phyloP scores from a whole-genome alignment of 2,329 filamentous ascomycete genomes.

The Talaromyces sp. region DNA sequence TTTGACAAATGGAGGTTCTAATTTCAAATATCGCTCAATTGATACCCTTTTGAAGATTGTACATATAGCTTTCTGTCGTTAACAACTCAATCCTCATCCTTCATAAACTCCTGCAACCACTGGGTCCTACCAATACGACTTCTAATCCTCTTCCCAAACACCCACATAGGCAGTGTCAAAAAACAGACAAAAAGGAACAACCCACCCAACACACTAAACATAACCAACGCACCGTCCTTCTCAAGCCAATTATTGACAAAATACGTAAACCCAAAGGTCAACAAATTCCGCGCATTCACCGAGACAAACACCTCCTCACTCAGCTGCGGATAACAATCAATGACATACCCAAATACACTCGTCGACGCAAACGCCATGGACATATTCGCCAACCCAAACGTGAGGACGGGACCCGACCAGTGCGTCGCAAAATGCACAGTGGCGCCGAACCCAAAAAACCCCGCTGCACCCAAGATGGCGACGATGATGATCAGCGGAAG shows the following conservation, averaged over 20 bases:
- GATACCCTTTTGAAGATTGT: background rate
- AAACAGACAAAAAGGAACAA: conserved; percentile 6
- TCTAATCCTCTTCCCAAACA: conserved; percentile 8
- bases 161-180: conserved; percentile 7
- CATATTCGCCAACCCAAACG: conserved; percentile 7
- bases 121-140: conserved; percentile 2
- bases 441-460: conserved; percentile 9
- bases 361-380: conserved; percentile 8
- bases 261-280: conserved; percentile 9
- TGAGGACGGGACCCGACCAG: conserved; percentile 5
- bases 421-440: conserved; percentile 5
- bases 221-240: background rate
- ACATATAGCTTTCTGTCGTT: too few relatives aligned
- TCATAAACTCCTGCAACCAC: background rate
- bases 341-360: conserved; percentile 6
- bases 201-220: conserved; percentile 5
- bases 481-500: conserved; percentile 3
- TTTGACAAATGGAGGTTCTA: conserved; percentile 34
- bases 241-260: conserved; percentile 6
- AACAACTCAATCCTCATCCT: background rate
- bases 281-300: conserved; percentile 6
- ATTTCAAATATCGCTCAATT: background rate
- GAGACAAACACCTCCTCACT: conserved; percentile 10
- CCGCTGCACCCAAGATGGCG: conserved; percentile 1
- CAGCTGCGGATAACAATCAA: conserved; percentile 8